A percentile compares a stretch with the other conserved stretches of the same genome.
Evolutionary conservation across 1,284 basidiomycete genomes (phyloP).

Genomic region (Pseudozyma hubeiensis): DNA sequence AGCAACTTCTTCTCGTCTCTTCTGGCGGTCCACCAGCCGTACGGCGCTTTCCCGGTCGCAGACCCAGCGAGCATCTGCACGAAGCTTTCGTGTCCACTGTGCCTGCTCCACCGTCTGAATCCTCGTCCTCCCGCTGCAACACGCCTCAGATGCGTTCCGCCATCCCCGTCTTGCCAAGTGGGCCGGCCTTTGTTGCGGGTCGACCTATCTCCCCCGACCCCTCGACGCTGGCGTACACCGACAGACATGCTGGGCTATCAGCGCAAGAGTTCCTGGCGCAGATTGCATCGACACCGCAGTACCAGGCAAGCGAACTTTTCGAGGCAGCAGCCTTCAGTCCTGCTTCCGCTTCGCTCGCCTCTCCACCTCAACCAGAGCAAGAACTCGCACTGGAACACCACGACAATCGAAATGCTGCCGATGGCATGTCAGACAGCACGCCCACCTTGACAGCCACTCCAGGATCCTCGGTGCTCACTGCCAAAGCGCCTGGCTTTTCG

Average conservation of each 20-base stretch:
- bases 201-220: constrained; percentile 22
- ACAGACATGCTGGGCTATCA: constrained; percentile 13
- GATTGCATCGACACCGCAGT: constrained; percentile 35
- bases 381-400: background rate
- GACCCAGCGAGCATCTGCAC: constrained; percentile 25
- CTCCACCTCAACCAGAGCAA: constrained; percentile 1
- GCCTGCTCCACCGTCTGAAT: constrained; percentile 7
- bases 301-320: constrained; percentile 39
- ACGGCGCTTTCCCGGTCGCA: constrained; percentile 31
- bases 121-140: constrained; percentile 28
- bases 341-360: background rate
- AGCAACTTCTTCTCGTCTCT: constrained; percentile 33
- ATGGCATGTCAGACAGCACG: background rate
- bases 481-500: constrained; percentile 25
- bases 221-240: background rate
- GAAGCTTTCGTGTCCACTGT: constrained; percentile 16
- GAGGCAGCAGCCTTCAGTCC: constrained; percentile 11
- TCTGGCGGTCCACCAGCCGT: constrained; percentile 35
- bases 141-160: constrained; percentile 37
- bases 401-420: background rate
- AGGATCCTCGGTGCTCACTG: constrained; percentile 3
- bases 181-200: constrained; percentile 29
- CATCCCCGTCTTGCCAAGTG: constrained; percentile 45
- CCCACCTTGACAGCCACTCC: constrained; percentile 10
- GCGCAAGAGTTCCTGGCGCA: constrained; percentile 42